These are phyloP conservation scores for Zygosaccharomyces sapae DNA, from an alignment of 1,139 yeast species.

Conservation along the genomic window DNA sequence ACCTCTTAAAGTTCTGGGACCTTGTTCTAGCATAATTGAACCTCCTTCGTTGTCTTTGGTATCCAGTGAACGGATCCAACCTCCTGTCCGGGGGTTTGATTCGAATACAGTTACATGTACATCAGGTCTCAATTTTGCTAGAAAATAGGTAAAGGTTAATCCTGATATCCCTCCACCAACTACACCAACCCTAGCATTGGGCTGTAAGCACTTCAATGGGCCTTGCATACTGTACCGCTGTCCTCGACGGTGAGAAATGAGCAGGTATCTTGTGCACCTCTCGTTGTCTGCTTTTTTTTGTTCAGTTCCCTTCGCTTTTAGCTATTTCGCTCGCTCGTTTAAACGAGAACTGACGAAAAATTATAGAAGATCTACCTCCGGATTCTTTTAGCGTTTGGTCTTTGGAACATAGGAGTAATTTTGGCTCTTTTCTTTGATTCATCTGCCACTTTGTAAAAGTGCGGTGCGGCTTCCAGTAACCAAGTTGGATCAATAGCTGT, in stretches of 20 bases:
- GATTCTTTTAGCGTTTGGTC: conserved; percentile 55
- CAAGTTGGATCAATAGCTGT: conserved; percentile 79
- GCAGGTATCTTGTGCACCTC: neutral
- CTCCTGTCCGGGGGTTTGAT: conserved; percentile 55
- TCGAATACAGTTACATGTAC: conserved; percentile 62
- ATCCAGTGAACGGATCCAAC: conserved; percentile 63
- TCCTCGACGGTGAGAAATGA: neutral
- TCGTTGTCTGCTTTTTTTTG: neutral
- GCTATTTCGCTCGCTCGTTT: conserved; percentile 1
- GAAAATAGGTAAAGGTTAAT: conserved; percentile 68
- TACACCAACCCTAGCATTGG: conserved; percentile 53
- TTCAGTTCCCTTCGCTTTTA: conserved; percentile 1
- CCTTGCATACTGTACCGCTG: conserved; percentile 13
- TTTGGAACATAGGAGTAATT: conserved; percentile 56
- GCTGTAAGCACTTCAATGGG: conserved; percentile 24
- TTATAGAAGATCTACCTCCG: neutral
- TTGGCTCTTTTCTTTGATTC: conserved; percentile 44
- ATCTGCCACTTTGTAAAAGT: conserved; percentile 63
- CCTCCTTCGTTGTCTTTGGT: conserved; percentile 24
- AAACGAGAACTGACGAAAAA: conserved; percentile 3
- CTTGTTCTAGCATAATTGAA: conserved; percentile 54
- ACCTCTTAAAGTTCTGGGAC: conserved; percentile 73
- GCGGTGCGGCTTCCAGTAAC: conserved; percentile 83
- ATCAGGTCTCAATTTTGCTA: conserved; percentile 68
- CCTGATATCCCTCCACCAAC: conserved; percentile 91